Evolutionary conservation across 2,329 filamentous ascomycete species (phyloP).

Genomic region (Verruconis gallopava): DNA sequence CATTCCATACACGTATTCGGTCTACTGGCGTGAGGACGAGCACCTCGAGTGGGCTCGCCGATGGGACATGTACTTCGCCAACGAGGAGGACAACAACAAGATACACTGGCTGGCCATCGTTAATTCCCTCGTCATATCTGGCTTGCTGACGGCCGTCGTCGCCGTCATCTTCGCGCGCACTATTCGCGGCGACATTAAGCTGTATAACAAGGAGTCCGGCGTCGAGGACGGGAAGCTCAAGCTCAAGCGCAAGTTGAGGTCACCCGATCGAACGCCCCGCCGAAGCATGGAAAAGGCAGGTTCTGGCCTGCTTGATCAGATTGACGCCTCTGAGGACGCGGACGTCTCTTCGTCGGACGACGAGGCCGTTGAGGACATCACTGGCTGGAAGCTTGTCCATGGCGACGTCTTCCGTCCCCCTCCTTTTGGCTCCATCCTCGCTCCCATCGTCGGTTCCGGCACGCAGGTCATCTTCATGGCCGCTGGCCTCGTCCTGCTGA

Average conservation of each 20-base stretch:
- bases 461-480: conserved; percentile 80
- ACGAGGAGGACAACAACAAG: conserved; percentile 67
- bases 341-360: conserved; percentile 48
- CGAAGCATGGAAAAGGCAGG: conserved; percentile 38
- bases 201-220: conserved; percentile 47
- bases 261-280: conserved; percentile 34
- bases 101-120: conserved; percentile 83
- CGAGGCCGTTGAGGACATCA: conserved; percentile 63
- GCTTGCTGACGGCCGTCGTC: conserved; percentile 63
- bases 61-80: conserved; percentile 84
- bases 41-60: conserved; percentile 69
- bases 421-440: conserved; percentile 55
- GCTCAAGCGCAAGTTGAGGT: conserved; percentile 35
- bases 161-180: conserved; percentile 72
- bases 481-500: conserved; percentile 55
- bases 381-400: conserved; percentile 79
- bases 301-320: conserved; percentile 46
- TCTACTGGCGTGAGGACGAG: conserved; percentile 77
- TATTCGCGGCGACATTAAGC: conserved; percentile 65
- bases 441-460: conserved; percentile 71
- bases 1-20: conserved; percentile 78
- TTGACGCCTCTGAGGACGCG: conserved; percentile 39
- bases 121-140: conserved; percentile 75
- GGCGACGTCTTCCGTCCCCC: conserved; percentile 78
- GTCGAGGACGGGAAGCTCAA: conserved; percentile 54